These are phyloP conservation scores for Pseudohalonectria lignicola DNA, from an alignment of 2,329 filamentous ascomycete genomes.

Conservation along the genomic window DNA sequence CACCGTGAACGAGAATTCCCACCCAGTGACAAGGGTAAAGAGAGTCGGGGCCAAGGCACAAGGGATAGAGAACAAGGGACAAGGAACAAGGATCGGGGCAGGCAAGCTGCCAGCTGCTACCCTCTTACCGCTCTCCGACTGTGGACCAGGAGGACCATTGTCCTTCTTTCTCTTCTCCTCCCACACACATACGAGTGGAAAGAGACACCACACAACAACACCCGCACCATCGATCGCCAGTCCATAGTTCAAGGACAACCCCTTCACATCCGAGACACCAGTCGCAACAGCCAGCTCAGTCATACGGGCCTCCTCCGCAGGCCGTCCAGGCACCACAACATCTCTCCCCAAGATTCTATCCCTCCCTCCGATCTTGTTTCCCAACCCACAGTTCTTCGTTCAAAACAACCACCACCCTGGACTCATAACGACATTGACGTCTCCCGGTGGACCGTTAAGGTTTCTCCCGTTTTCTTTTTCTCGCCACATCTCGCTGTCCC, in stretches of 20 bases:
- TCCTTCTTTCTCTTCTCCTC: too few relatives aligned
- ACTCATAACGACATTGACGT: conserved; percentile 1
- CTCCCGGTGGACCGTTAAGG: background rate
- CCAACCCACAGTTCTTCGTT: conserved; percentile 1
- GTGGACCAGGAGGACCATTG: background rate
- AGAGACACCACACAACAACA: too few relatives aligned
- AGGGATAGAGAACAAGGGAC: background rate
- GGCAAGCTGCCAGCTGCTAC: too few relatives aligned
- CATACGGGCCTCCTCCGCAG: too few relatives aligned
- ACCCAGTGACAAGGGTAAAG: background rate
- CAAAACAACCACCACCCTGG: background rate
- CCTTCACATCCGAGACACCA: conserved; percentile 25
- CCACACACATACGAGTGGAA: too few relatives aligned
- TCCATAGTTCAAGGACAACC: conserved; percentile 6
- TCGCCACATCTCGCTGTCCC: background rate
- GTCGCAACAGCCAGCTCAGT: conserved; percentile 28
- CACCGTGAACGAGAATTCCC: background rate
- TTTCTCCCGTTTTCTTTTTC: background rate
- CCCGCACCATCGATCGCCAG: too few relatives aligned
- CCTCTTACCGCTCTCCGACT: background rate
- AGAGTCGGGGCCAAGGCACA: background rate
- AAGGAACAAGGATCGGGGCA: too few relatives aligned
- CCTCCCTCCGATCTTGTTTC: conserved; percentile 16
- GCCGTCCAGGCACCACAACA: too few relatives aligned
- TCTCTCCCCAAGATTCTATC: too few relatives aligned